Evolutionary conservation across 2,329 filamentous ascomycete genomes (phyloP).

Genomic region (Colletotrichum agaves): DNA sequence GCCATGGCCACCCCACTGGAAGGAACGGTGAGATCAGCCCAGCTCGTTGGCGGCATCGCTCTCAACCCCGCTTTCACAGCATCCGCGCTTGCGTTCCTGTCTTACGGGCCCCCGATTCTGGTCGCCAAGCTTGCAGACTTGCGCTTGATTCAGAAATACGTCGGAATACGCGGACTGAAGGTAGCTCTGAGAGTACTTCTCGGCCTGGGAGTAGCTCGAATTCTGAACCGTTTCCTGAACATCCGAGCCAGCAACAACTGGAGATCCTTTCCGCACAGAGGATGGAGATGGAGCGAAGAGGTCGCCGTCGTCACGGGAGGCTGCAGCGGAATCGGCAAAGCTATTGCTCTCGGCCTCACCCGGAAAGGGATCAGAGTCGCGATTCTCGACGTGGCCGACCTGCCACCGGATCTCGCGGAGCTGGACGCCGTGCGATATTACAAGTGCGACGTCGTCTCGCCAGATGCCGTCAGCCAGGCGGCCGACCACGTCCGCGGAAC

Average conservation of each 20-base stretch:
- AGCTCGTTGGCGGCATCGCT: neutral
- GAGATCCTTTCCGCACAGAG: neutral
- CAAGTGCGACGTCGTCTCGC: neutral
- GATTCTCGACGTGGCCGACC: neutral
- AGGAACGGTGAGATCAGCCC: neutral
- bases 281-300: rapidly evolving
- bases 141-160: rapidly evolving
- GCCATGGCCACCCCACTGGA: neutral
- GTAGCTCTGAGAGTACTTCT: neutral
- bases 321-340: neutral
- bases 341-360: neutral
- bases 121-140: neutral
- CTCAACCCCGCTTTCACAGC: neutral
- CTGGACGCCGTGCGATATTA: neutral
- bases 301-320: neutral
- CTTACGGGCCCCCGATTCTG: neutral
- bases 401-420: neutral
- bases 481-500: neutral
- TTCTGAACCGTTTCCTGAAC: neutral
- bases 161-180: neutral
- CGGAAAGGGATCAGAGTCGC: neutral
- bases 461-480: neutral
- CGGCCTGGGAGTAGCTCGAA: neutral
- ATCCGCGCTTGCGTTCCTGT: neutral
- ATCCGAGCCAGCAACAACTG: neutral